Evolutionary conservation across 2,329 filamentous ascomycete species (phyloP), one percentile per base, ranked within the genome.

Genomic region (Didymellaceae sp.): DNA sequence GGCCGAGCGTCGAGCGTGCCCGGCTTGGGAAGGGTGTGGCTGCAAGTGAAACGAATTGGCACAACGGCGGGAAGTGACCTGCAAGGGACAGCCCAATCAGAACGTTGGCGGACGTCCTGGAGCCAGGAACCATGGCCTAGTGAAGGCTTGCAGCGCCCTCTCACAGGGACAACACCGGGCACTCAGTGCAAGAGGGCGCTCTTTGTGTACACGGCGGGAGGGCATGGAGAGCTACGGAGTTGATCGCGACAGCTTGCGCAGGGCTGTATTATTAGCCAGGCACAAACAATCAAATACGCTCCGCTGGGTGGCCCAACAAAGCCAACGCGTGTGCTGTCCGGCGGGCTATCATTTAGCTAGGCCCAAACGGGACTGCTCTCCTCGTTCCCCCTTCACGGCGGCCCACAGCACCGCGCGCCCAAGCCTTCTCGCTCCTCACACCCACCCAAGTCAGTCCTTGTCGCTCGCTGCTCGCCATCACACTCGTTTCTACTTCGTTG

Each of bases 401-500:
- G 47, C 51, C 58, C 54, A 54, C 46, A 38, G 33, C 57, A 56
- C 58, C 52, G 47, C 52, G 57, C 57, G 58, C 55, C 55, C 62
- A 51, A 31, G 41, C 44, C 55, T 57, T 49, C 45, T 54, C 46
- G 41, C 48, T 45, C 49, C 35, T 43, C 45, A 49, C 55, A 52
- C 59, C 58, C 48, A 45, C 52, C 45, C 48, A 52, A 56, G 39
- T 52, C 50, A 46, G 54, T 59, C 61, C 58, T 64, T 66, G 61
- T 47, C 32, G 40, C 41, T 31, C 24, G 45, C 63, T 65, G 46
- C 50, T 47, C 44, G 59, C 57, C 62, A 53, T 46, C 53, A 67
- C 66, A 59, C 55, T 65, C 68, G 56, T 70, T 68, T 55, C 52
- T 45, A 16, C 44, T 45, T 37, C 26, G 41, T 40, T 40, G 34